Percentiles rank a stretch among this genome's conserved stretches.
Conservation (phyloP, 2,329 filamentous ascomycete genomes). For the Drechmeria coniospora region DNA sequence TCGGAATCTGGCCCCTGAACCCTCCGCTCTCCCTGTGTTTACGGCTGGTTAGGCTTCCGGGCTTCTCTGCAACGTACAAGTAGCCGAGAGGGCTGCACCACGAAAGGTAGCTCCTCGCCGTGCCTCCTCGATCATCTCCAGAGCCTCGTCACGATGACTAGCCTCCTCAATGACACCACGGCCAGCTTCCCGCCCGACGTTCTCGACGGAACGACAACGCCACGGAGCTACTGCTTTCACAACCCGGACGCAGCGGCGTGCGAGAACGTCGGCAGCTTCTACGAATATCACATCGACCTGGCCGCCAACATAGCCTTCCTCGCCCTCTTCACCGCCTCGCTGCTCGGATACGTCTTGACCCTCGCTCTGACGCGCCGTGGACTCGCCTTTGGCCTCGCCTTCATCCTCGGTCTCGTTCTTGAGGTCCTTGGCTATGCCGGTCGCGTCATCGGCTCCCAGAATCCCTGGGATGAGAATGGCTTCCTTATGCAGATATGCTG, state of each 20-base stretch:
- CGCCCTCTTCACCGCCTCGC: constrained; percentile 30
- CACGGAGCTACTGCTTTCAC: constrained; percentile 11
- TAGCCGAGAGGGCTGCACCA: no score
- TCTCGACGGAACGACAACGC: background rate
- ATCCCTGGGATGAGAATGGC: constrained; percentile 31
- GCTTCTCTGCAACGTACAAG: no score
- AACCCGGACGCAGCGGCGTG: constrained; percentile 15
- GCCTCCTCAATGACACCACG: background rate
- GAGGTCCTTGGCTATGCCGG: constrained; percentile 46
- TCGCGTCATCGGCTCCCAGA: constrained; percentile 36
- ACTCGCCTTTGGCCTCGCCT: constrained; percentile 34
- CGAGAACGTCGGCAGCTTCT: constrained; percentile 21
- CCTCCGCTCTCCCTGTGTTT: no score
- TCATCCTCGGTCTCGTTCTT: constrained; percentile 34
- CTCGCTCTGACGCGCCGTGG: constrained; percentile 29
- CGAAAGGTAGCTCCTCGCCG: no score
- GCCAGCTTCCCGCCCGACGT: background rate
- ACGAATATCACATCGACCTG: constrained; percentile 35
- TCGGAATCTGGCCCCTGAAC: no score
- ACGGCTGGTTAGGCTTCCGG: no score
- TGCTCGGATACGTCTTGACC: constrained; percentile 23
- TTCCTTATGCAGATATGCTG: constrained; percentile 44
- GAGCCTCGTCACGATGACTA: background rate
- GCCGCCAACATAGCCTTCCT: constrained; percentile 35
- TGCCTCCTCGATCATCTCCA: no score